These are phyloP conservation scores for Apophysomyces trapeziformis DNA, from an alignment of 371 early-diverging fungal species.

Conservation along the genomic window DNA sequence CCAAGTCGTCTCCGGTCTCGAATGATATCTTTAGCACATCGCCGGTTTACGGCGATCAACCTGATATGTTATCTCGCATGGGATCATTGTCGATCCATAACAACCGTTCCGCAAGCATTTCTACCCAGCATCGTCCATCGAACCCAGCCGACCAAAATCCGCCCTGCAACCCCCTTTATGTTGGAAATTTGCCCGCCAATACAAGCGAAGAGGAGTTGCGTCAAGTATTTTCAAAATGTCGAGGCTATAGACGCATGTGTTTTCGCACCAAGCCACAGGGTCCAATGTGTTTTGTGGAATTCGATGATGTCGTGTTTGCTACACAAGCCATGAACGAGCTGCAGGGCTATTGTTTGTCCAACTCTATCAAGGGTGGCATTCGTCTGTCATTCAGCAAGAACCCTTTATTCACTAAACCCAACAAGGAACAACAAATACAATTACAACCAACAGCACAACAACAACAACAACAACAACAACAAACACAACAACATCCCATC, in stretches of 20 bases:
- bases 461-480: too few relatives aligned
- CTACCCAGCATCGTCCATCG: conserved; percentile 20
- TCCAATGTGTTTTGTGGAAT: conserved; percentile 91
- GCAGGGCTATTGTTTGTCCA: conserved; percentile 71
- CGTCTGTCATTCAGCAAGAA: conserved; percentile 91
- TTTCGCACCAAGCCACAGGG: conserved; percentile 78
- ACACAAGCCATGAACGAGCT: conserved; percentile 80
- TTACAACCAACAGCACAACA: too few relatives aligned
- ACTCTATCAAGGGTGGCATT: conserved; percentile 86
- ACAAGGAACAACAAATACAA: conserved; percentile 15
- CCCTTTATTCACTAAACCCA: conserved; percentile 61
- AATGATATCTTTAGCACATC: conserved; percentile 26
- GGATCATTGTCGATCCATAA: conserved; percentile 23
- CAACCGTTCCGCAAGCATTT: conserved; percentile 22
- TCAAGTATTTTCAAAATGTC: conserved; percentile 67
- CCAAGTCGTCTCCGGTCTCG: conserved; percentile 27
- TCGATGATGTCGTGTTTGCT: conserved; percentile 83
- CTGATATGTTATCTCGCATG: conserved; percentile 13
- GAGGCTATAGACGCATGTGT: conserved; percentile 83
- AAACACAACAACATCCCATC: too few relatives aligned
- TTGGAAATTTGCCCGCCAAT: conserved; percentile 84
- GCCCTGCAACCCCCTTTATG: conserved; percentile 92
- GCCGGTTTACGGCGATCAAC: conserved; percentile 14
- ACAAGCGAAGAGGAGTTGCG: conserved; percentile 84
- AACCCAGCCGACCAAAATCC: conserved; percentile 87